Conservation (phyloP, 2,329 filamentous ascomycete genomes). For the Coniochaeta pulveracea region DNA sequence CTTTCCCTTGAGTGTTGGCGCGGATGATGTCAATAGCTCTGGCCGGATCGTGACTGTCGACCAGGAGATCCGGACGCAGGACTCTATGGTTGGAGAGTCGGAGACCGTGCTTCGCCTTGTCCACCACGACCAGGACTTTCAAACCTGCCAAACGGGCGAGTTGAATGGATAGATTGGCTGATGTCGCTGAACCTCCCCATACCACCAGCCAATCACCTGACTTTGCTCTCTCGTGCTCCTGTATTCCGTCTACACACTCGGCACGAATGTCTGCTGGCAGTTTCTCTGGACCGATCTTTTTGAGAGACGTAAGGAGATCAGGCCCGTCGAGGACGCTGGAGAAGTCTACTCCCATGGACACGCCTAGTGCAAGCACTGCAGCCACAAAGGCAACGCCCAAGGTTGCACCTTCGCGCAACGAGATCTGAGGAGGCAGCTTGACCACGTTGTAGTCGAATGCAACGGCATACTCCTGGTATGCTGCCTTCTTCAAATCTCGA, state of each 20-base stretch:
- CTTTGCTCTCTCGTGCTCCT: constrained; percentile 37
- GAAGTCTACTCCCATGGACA: constrained; percentile 62
- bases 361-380: constrained; percentile 51
- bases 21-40: constrained; percentile 56
- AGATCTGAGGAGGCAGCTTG: constrained; percentile 42
- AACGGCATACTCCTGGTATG: constrained; percentile 60
- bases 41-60: constrained; percentile 55
- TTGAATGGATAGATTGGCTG: constrained; percentile 55
- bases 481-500: constrained; percentile 58
- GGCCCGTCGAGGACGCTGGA: constrained; percentile 38
- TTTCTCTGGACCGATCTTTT: constrained; percentile 27
- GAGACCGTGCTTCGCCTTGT: constrained; percentile 54
- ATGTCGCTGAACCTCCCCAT: constrained; percentile 67
- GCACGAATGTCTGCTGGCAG: constrained; percentile 50
- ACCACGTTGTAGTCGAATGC: constrained; percentile 55
- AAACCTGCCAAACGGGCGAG: constrained; percentile 56
- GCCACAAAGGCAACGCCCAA: constrained; percentile 64
- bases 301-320: constrained; percentile 42
- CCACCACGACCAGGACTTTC: constrained; percentile 53
- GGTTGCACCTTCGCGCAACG: constrained; percentile 45
- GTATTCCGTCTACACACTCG: constrained; percentile 50
- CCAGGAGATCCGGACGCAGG: constrained; percentile 46
- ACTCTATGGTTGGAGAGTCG: constrained; percentile 35
- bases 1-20: constrained; percentile 39
- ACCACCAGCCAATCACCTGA: constrained; percentile 60